phyloP scores from a whole-genome alignment of 176 grass and related monocot species.

The Oryza longistaminata region DNA sequence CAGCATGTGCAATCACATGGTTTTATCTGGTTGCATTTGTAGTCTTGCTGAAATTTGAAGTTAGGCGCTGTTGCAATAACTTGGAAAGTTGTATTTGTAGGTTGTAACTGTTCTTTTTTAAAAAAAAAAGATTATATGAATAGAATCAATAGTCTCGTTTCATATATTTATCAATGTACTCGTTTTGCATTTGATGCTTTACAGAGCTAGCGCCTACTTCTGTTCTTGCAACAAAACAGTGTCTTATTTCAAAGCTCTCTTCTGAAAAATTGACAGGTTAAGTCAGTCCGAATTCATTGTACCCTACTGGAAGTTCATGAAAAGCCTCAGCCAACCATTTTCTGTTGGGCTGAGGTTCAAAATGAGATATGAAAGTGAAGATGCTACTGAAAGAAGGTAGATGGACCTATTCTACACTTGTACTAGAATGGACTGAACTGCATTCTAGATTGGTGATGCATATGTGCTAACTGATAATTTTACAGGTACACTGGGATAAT shows the following conservation, averaged over 20 bases:
- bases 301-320: slow-evolving; percentile 83
- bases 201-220: not conserved
- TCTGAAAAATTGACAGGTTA: slow-evolving; percentile 48
- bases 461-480: not conserved
- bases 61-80: not conserved
- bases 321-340: slow-evolving; percentile 66
- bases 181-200: not conserved
- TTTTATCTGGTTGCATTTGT: not conserved
- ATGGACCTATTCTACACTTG: not conserved
- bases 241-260: slow-evolving; percentile 13
- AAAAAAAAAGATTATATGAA: not conserved
- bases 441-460: slow-evolving; percentile 2
- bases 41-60: not conserved
- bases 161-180: not conserved
- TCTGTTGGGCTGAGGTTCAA: slow-evolving; percentile 84
- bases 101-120: no score
- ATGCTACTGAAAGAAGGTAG: slow-evolving; percentile 83
- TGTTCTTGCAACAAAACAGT: not conserved
- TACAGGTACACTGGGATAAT: slow-evolving; percentile 81
- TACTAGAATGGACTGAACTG: slow-evolving; percentile 6
- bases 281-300: slow-evolving; percentile 83
- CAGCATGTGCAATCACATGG: not conserved
- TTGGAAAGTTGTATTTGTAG: not conserved
- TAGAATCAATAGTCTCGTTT: not conserved
- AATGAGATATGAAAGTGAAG: slow-evolving; percentile 91